Evolutionary conservation across 768 basidiomycete species (phyloP), one percentile per base, ranked within the genome.

Genomic region (Pleurotus eryngii): DNA sequence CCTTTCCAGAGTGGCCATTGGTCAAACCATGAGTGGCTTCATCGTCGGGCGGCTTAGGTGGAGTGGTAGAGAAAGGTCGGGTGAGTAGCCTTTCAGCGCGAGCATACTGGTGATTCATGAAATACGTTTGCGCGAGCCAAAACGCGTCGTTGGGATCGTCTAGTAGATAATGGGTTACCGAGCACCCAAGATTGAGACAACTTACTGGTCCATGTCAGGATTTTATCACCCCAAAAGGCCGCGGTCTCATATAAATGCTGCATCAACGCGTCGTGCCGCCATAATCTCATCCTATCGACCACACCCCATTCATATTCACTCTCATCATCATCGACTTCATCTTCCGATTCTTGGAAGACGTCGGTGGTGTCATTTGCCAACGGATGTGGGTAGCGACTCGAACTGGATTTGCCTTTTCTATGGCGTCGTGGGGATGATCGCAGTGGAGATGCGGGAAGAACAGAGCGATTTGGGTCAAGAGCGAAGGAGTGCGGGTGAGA

Each of bases 241-340:
- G 97, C 96, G 0, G 95, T 97, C 61, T 94, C 92, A 71, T 98
- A 97, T 11, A 99, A 75, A 77, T 99, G 97, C 72, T 98, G 97
- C 87, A 95, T 95, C 62, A 99, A 82, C 42, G 97, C 96, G 74
- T 98, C 97, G 67, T 98, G 95, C 42, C 97, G 78, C 96, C 96
- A 98, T 45, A 94, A 75, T 57, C 97, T 80, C 93, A 99, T 95
- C 27, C 95, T 83, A 73, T 98, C 95, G 3, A 98, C 86, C 79
- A 92, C 86, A 1, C 85, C 85, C 92, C 91, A 95, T 62, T 89
- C 85, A 46, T 81, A 78, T 42, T 80, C 80, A 30, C 78, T 79
- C 40, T 82, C 76, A 39, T 81, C 76, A 39, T 81, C 84, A 46
- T 84, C 81, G 18, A 78, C 83, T 53, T 79, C 82, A 57, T 81